These are phyloP conservation scores for Cyberlindnera meyerae DNA, from an alignment of 805 yeast species.

Conservation along the genomic window DNA sequence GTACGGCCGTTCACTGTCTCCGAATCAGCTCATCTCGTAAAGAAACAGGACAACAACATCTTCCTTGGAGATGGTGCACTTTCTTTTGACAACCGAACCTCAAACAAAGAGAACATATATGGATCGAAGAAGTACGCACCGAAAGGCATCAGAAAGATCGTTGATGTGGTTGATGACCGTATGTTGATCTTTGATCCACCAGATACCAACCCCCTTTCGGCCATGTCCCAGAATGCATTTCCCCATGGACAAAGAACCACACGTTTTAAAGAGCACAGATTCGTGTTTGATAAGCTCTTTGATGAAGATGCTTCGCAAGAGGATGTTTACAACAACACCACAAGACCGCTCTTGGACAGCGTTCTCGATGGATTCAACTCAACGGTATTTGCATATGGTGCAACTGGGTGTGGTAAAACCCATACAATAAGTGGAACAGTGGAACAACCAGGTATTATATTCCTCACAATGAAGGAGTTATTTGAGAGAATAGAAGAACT, in stretches of 20 bases:
- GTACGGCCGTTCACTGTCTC: slow-evolving; percentile 73
- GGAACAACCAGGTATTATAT: slow-evolving; percentile 73
- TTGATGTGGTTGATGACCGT: slow-evolving; percentile 76
- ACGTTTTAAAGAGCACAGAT: slow-evolving; percentile 66
- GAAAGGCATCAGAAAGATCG: slow-evolving; percentile 58
- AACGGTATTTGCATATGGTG: slow-evolving; percentile 93
- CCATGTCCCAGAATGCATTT: slow-evolving; percentile 30
- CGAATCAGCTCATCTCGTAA: slow-evolving; percentile 48
- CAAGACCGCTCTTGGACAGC: slow-evolving; percentile 66
- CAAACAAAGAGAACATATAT: slow-evolving; percentile 18
- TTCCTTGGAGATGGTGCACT: slow-evolving; percentile 56
- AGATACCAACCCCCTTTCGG: slow-evolving; percentile 52
- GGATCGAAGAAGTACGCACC: slow-evolving; percentile 29
- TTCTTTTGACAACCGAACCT: slow-evolving; percentile 18
- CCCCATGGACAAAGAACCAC: slow-evolving; percentile 35
- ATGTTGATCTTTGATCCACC: slow-evolving; percentile 88
- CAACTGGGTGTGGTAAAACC: slow-evolving; percentile 98
- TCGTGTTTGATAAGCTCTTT: slow-evolving; percentile 77
- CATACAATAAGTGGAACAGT: slow-evolving; percentile 80
- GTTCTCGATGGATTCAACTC: slow-evolving; percentile 84
- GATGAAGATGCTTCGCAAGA: slow-evolving; percentile 61
- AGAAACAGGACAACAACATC: slow-evolving; percentile 31
- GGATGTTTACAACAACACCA: slow-evolving; percentile 61
- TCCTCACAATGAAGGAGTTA: slow-evolving; percentile 71
- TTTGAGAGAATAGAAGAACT: slow-evolving; percentile 55